A percentile compares a stretch with the other conserved stretches of the same genome.
phyloP scores from a whole-genome alignment of 2,329 filamentous ascomycete genomes.

The Stemphylium beticola region DNA sequence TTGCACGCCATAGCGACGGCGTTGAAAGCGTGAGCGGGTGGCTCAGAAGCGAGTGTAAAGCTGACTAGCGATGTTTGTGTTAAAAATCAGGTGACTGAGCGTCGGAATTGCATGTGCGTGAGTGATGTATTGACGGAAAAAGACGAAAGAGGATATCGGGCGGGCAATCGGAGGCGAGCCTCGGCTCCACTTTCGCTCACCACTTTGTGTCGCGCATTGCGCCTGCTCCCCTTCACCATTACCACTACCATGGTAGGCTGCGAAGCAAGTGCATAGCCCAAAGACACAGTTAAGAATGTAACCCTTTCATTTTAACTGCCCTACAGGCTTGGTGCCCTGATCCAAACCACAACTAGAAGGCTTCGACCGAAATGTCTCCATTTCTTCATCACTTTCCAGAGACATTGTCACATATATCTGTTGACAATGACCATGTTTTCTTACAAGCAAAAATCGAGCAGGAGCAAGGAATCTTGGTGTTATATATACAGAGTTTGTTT shows the following conservation, averaged over 20 bases:
- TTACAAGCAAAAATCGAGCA: too few species aligned
- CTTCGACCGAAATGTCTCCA: too few species aligned
- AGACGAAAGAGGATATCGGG: conserved; percentile 11
- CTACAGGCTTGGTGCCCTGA: too few species aligned
- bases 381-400: too few species aligned
- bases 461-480: too few species aligned
- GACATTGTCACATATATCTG: too few species aligned
- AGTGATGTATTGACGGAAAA: conserved; percentile 20
- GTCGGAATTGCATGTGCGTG: conserved; percentile 7
- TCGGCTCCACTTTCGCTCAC: conserved; percentile 17
- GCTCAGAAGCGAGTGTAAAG: not conserved
- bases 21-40: not conserved
- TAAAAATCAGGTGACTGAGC: conserved; percentile 10
- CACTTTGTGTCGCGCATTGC: not conserved
- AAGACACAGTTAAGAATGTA: too few species aligned
- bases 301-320: too few species aligned
- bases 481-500: too few species aligned
- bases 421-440: too few species aligned
- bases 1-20: conserved; percentile 40
- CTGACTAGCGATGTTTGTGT: conserved; percentile 3
- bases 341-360: too few species aligned
- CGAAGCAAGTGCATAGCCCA: too few species aligned
- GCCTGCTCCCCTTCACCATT: not conserved
- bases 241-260: not conserved
- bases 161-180: conserved; percentile 19